Evolutionary conservation across 2,329 filamentous ascomycete genomes (phyloP).

Genomic region (Mycosphaerella arachidis): DNA sequence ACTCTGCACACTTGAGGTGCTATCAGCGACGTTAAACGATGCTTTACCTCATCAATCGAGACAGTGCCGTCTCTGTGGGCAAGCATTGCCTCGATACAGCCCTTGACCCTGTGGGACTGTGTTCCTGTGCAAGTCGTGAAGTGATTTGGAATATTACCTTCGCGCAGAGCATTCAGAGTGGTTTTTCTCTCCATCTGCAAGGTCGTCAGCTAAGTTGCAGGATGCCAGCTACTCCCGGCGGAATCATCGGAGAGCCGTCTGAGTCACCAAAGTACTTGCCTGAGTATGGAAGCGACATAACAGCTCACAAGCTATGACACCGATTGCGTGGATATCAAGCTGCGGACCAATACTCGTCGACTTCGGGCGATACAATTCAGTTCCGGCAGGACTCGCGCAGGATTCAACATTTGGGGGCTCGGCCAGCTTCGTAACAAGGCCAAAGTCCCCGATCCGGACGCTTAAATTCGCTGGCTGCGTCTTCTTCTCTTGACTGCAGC

Average conservation of each 20-base stretch:
- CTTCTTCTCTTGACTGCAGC: constrained; percentile 36
- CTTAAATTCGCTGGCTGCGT: constrained; percentile 20
- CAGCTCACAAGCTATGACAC: constrained; percentile 60
- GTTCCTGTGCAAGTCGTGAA: constrained; percentile 11
- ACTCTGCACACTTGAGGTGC: not conserved
- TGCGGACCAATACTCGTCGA: constrained; percentile 43
- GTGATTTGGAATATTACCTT: constrained; percentile 12
- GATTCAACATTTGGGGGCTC: constrained; percentile 20
- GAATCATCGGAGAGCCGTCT: not conserved
- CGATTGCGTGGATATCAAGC: constrained; percentile 58
- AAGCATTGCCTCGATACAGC: not conserved
- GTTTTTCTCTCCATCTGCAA: constrained; percentile 37
- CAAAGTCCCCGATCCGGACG: constrained; percentile 65
- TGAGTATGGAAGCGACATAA: constrained; percentile 48
- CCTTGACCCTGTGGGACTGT: not conserved
- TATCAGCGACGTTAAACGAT: not conserved
- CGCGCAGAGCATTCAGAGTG: constrained; percentile 32
- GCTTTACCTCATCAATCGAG: not conserved
- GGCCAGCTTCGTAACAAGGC: constrained; percentile 56
- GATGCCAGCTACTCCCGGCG: not conserved
- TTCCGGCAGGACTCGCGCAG: constrained; percentile 47
- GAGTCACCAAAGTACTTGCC: not conserved
- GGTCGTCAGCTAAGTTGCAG: not conserved
- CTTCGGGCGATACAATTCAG: constrained; percentile 58
- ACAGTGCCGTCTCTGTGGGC: not conserved